Conservation (phyloP, 805 yeast genomes). For the Wickerhamiella parazyma region DNA sequence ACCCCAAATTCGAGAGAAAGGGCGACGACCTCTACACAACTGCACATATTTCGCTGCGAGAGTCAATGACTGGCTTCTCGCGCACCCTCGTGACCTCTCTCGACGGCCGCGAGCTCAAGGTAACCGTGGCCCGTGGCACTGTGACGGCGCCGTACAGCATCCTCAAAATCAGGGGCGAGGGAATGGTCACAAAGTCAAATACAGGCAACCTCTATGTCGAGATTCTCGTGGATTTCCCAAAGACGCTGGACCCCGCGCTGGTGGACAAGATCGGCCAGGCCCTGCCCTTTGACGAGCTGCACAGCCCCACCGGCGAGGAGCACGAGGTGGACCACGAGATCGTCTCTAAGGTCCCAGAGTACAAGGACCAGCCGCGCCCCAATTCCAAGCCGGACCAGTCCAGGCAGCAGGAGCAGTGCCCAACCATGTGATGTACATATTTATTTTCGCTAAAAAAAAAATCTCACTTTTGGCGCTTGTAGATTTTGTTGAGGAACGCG, state of each 20-base stretch:
- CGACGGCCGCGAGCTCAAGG: constrained; percentile 60
- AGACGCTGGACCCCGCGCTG: constrained; percentile 10
- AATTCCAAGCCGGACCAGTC: not conserved
- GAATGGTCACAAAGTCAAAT: constrained; percentile 12
- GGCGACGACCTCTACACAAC: constrained; percentile 53
- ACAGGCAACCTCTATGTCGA: constrained; percentile 17
- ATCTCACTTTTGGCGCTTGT: constrained; percentile 85
- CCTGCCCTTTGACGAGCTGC: constrained; percentile 5
- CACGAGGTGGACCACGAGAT: not conserved
- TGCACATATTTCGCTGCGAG: constrained; percentile 52
- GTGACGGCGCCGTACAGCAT: constrained; percentile 30
- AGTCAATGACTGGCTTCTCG: constrained; percentile 72
- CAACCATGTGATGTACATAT: not conserved
- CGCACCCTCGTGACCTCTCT: constrained; percentile 52
- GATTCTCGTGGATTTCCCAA: constrained; percentile 16
- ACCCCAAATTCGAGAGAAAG: constrained; percentile 39
- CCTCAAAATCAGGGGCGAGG: constrained; percentile 17
- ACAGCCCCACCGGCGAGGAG: not conserved
- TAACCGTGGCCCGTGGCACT: constrained; percentile 61
- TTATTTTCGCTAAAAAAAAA: no score
- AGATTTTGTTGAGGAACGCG: constrained; percentile 75
- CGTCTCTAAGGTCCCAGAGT: not conserved
- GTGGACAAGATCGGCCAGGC: constrained; percentile 13
- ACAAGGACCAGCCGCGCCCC: not conserved
- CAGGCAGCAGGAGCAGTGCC: not conserved